Conservation (phyloP, 2,329 filamentous ascomycete species). For the Epichloe typhina region DNA sequence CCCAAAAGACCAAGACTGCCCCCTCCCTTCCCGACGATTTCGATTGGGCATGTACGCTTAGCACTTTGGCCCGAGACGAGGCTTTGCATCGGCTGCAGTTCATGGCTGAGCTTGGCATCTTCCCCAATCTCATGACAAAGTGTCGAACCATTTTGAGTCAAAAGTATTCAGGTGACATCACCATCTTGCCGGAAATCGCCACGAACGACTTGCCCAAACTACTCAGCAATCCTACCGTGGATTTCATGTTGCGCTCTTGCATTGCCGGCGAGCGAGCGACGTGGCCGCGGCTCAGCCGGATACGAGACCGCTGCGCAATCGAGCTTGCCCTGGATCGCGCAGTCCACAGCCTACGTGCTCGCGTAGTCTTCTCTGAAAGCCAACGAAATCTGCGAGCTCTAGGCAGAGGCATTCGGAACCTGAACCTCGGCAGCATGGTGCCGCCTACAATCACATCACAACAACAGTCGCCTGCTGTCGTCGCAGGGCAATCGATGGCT, state of each 20-base stretch:
- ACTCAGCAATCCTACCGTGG: constrained; percentile 68
- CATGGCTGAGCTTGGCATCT: constrained; percentile 65
- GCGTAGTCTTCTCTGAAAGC: constrained; percentile 55
- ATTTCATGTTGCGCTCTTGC: constrained; percentile 75
- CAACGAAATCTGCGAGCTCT: constrained; percentile 45
- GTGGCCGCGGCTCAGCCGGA: constrained; percentile 78
- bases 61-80: constrained; percentile 65
- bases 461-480: not conserved
- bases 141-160: constrained; percentile 72
- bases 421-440: constrained; percentile 11
- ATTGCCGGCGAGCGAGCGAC: constrained; percentile 72
- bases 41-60: constrained; percentile 53
- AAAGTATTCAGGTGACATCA: constrained; percentile 90
- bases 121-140: constrained; percentile 69
- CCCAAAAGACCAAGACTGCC: constrained; percentile 13
- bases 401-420: constrained; percentile 16
- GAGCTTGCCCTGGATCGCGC: constrained; percentile 72
- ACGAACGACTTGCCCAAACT: constrained; percentile 63
- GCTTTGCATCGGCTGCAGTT: constrained; percentile 69
- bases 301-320: constrained; percentile 78
- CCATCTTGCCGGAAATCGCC: constrained; percentile 71
- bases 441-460: not conserved
- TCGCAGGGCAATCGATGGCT: not conserved
- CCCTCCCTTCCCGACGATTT: constrained; percentile 23
- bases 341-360: constrained; percentile 53